Base-by-base conservation (phyloP, 352 stramenopile genomes). In the Phytophthora quininea region DNA sequence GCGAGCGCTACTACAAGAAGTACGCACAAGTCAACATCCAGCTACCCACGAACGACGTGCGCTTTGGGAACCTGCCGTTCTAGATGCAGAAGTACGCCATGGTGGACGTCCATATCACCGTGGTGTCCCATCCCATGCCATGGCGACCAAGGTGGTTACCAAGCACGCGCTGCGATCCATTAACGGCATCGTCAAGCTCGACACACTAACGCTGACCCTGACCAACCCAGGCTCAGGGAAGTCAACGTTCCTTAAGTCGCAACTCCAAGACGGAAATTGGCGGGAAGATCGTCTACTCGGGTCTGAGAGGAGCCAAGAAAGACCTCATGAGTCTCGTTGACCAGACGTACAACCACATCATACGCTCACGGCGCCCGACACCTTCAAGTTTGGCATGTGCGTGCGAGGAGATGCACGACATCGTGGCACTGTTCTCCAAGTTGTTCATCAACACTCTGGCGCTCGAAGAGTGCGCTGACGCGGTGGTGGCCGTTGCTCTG, bases 391-490 rank as follows among this genome's bases (percentile, higher is more conserved):
- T 1, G 67, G 70, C 47, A 63, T 71, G 61, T 71, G 67, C n/a
- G 62, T 75, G 24, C n/a, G n/a, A n/a, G n/a, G n/a, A n/a, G n/a
- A 71, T 96, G 51, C 75, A 82, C 15, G 65, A 85, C 33, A 90
- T 85, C 50, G 79, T n/a, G n/a, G n/a, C n/a, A 11, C 65, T 96
- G n/a, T 53, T 71, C 3, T 84, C 79, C 9, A 77, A 93, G 56
- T 64, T 90, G 32, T 86, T 89, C n/a, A 37, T 97, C 3, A 69
- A 80, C 30, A 84, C 90, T 3, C 66, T 99, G 15, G 95, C 92
- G 35, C 74, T 98, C n/a, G 78, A 76, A 30, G 80, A 90, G 61
- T 97, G 96, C 29, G 82, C 77, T n/a, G 86, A 98, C 69, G 98
- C 95, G 0, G 92, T 98, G 31, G 93, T 99, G 4, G 95, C 95